Evolutionary conservation across 495 filamentous ascomycete genomes (phyloP).

Genomic region (Amorphotheca resinae): DNA sequence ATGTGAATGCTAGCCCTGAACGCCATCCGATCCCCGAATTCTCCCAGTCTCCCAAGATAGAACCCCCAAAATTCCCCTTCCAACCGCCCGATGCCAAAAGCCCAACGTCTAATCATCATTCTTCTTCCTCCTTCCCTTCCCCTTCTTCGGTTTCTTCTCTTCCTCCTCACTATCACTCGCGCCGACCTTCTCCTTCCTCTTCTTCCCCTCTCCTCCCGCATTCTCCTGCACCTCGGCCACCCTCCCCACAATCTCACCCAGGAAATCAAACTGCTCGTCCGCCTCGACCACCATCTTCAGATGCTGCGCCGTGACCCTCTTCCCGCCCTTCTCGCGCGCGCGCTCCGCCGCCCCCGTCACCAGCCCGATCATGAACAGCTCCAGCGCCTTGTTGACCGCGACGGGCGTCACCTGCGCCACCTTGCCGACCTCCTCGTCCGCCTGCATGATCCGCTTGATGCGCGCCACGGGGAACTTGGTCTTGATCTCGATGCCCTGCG

Average conservation of each 20-base stretch:
- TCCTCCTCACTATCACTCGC: constrained; percentile 10
- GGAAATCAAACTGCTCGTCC: constrained; percentile 85
- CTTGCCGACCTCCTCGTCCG: constrained; percentile 97
- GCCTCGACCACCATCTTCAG: constrained; percentile 78
- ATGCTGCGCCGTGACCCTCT: constrained; percentile 80
- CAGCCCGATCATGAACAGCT: constrained; percentile 93
- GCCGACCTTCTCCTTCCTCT: constrained; percentile 8
- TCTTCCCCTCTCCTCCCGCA: constrained; percentile 12
- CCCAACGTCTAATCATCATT: constrained; percentile 7
- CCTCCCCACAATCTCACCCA: constrained; percentile 79
- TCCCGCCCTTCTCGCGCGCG: constrained; percentile 68
- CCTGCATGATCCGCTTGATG: constrained; percentile 99
- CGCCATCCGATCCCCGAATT: background rate
- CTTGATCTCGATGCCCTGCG: constrained; percentile 57
- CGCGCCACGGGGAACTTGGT: constrained; percentile 96
- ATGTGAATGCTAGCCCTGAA: background rate
- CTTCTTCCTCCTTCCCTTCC: constrained; percentile 21
- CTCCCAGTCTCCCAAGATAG: too few relatives aligned
- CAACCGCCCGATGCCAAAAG: background rate
- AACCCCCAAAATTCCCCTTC: background rate
- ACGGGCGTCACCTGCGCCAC: constrained; percentile 94
- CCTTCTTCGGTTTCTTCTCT: constrained; percentile 16
- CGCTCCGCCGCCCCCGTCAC: constrained; percentile 77
- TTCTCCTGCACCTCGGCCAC: constrained; percentile 57
- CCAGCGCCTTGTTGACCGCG: constrained; percentile 85